These are phyloP conservation scores for Pachyrhizus erosus DNA, from an alignment of 306 rosid genomes.

Conservation along the genomic window DNA sequence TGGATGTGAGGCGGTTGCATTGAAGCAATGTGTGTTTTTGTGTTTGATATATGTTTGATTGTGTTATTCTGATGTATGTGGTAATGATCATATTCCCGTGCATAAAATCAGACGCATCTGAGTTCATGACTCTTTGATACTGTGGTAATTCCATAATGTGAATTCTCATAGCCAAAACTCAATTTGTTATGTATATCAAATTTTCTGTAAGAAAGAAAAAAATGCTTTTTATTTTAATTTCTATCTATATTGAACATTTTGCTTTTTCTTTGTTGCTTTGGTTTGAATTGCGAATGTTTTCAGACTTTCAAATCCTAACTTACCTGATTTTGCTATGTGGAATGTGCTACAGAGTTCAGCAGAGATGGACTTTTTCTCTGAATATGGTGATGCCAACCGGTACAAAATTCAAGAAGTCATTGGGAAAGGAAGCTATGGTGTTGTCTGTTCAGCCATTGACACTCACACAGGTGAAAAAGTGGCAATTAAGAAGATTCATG, in stretches of 20 bases:
- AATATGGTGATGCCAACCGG: slow-evolving; percentile 94
- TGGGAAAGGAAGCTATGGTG: slow-evolving; percentile 98
- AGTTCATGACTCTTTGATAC: slow-evolving; percentile 15
- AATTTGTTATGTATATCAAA: neutral
- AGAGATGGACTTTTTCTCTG: slow-evolving; percentile 94
- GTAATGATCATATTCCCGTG: neutral
- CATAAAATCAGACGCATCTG: slow-evolving; percentile 1
- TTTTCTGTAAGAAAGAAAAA: neutral
- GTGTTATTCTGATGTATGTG: neutral
- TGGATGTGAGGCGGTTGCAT: neutral
- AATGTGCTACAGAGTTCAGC: slow-evolving; percentile 65
- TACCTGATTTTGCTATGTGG: slow-evolving; percentile 21
- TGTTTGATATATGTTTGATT: slow-evolving; percentile 14
- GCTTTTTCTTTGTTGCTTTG: neutral
- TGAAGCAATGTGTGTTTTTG: neutral
- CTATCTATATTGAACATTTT: neutral
- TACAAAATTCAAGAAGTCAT: slow-evolving; percentile 95
- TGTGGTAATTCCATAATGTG: neutral
- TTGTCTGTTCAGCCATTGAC: slow-evolving; percentile 96
- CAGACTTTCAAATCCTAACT: slow-evolving; percentile 11
- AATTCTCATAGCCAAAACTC: neutral
- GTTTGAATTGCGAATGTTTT: slow-evolving; percentile 25
- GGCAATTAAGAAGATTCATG: slow-evolving; percentile 95
- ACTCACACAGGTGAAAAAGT: slow-evolving; percentile 85
- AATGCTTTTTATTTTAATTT: neutral